Evolutionary conservation across 257 asterid species (phyloP).

Genomic region (Leptodermis oblonga): DNA sequence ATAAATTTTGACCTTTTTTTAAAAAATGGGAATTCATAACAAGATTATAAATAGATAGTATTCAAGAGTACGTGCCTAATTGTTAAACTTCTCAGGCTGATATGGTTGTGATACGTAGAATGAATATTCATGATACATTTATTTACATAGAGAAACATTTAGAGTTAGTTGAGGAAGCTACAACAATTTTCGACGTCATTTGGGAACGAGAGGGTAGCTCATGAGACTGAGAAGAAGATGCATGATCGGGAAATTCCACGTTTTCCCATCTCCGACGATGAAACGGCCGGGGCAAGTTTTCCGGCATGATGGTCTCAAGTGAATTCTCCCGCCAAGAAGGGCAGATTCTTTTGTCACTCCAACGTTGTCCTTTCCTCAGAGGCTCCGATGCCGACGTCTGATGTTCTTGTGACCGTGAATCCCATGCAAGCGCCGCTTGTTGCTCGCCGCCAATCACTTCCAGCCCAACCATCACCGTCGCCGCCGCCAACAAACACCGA

Average conservation of each 20-base stretch:
- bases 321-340: constrained; percentile 66
- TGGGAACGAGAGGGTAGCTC: too few species aligned
- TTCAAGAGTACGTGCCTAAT: too few species aligned
- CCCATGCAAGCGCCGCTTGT: constrained; percentile 30
- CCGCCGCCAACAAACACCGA: constrained; percentile 25
- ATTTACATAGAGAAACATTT: constrained; percentile 22
- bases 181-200: constrained; percentile 4
- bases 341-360: constrained; percentile 67
- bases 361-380: constrained; percentile 31
- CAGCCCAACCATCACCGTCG: constrained; percentile 45
- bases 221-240: too few species aligned
- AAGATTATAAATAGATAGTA: too few species aligned
- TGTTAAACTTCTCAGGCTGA: too few species aligned
- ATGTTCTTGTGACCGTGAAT: constrained; percentile 20
- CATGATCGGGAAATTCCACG: constrained; percentile 20
- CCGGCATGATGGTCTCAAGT: constrained; percentile 73
- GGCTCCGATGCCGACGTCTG: constrained; percentile 4
- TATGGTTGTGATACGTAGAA: too few species aligned
- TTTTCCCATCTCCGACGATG: constrained; percentile 52
- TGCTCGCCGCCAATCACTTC: constrained; percentile 24
- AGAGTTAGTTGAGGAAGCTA: constrained; percentile 2
- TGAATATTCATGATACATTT: too few species aligned
- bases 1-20: too few species aligned
- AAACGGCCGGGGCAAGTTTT: constrained; percentile 67
- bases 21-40: too few species aligned